These are phyloP conservation scores for Cinnamomum micranthum DNA, from an alignment of 164 flowering plant genomes.

Conservation along the genomic window DNA sequence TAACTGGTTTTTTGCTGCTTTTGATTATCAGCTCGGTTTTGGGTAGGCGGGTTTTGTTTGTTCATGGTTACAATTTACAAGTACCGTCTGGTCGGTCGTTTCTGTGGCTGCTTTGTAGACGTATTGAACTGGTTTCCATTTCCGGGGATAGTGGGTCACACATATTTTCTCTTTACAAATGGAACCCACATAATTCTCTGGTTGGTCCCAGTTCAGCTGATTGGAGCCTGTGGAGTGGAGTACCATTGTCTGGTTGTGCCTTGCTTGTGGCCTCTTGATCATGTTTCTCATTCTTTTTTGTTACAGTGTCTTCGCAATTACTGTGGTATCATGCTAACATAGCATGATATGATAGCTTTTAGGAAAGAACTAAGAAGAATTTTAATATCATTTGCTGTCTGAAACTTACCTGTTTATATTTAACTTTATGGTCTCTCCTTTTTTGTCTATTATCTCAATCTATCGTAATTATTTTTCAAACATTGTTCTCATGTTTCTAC, in stretches of 20 bases:
- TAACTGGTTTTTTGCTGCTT: background rate
- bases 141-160: too few relatives aligned
- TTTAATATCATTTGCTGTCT: too few relatives aligned
- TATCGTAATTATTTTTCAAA: background rate
- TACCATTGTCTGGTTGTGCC: background rate
- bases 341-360: too few relatives aligned
- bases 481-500: background rate
- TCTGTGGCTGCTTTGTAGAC: background rate
- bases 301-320: too few relatives aligned
- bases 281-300: background rate
- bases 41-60: background rate
- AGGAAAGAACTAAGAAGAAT: background rate
- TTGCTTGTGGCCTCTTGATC: background rate
- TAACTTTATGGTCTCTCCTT: background rate
- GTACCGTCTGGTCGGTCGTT: too few relatives aligned
- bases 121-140: background rate
- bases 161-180: background rate
- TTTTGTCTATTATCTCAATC: background rate
- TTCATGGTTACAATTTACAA: background rate
- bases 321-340: too few relatives aligned
- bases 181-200: background rate
- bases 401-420: background rate
- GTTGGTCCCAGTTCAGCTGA: background rate
- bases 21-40: background rate
- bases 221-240: background rate